Base-by-base conservation (phyloP, 2,329 filamentous ascomycete genomes). In the Zasmidium angulare region DNA sequence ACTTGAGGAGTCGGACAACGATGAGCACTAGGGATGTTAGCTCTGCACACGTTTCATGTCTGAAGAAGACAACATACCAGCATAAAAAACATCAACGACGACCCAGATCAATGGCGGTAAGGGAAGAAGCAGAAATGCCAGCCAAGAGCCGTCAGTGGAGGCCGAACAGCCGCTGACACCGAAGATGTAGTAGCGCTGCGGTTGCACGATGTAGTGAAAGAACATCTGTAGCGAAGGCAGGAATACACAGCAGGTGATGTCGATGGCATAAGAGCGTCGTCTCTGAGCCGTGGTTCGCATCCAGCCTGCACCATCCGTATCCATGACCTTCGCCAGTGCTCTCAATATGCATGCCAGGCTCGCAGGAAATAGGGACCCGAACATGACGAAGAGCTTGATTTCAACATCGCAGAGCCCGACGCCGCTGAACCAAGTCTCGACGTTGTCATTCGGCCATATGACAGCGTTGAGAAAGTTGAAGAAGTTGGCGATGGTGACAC, bases 401-500 rank as follows among this genome's bases (percentile, higher is more conserved):
- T 89, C 80, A 51, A 90, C 75, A 70, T 90, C 87, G 73, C 88
- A 90, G 59, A 87, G 81, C 1, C 80, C 81, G 3, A 71, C 68
- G 3, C 88, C 88, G 59, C 80, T 72, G 80, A 81, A 90, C 81
- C 83, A 86, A 4, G 74, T 70, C 0, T 68, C 40, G 12, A 82
- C 67, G 63, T 88, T 76, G 63, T 87, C 84, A 7, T 78, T 82
- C 0, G 82, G 80, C 87, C 87, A 90, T 61, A 89, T 80, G 52
- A 88, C 70, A 1, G 86, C 78, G 68, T 90, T 89, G 76, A 85
- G 72, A 62, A 86, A 78, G 63, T 79, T 60, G 70, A 83, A 79
- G 55, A 86, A 57, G 66, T 88, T 87, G 59, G 81, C 71, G n/a
- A 86, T 58, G 22, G 82, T 72, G 55, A 83, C 74, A 79, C 84